Conservation (phyloP, 2,329 filamentous ascomycete genomes). For the Curvularia sp. region DNA sequence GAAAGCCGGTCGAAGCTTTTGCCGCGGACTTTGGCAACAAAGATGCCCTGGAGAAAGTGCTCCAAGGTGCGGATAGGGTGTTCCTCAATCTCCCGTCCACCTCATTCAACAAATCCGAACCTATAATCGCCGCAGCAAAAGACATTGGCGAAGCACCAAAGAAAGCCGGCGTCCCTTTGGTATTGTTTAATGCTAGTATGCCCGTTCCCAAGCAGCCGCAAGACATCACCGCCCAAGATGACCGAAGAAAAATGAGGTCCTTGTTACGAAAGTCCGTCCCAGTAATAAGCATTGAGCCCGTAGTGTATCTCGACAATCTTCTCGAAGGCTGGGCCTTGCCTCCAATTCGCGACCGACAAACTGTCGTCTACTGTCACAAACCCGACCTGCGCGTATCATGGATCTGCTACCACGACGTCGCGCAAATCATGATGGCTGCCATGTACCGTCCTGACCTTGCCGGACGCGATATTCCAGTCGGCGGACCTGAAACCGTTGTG, state of each 20-base stretch:
- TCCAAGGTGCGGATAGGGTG: constrained; percentile 29
- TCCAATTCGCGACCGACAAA: constrained; percentile 45
- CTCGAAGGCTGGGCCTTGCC: constrained; percentile 51
- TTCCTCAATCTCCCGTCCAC: constrained; percentile 42
- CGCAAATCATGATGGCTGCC: constrained; percentile 50
- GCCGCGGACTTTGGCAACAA: constrained; percentile 34
- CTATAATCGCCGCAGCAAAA: constrained; percentile 33
- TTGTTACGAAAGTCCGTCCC: constrained; percentile 44
- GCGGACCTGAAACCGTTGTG: constrained; percentile 47
- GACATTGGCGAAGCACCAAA: constrained; percentile 31
- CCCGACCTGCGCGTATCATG: constrained; percentile 48
- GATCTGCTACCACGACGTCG: constrained; percentile 53
- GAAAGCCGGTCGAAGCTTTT: constrained; percentile 24
- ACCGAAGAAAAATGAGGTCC: constrained; percentile 40
- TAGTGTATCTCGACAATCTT: constrained; percentile 51
- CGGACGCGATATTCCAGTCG: constrained; percentile 46
- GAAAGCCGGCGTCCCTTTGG: constrained; percentile 21
- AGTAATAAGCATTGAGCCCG: constrained; percentile 48
- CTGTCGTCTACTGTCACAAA: constrained; percentile 52
- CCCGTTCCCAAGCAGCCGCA: constrained; percentile 31
- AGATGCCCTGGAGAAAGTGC: constrained; percentile 20
- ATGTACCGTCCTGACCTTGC: constrained; percentile 45
- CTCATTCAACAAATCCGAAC: constrained; percentile 36
- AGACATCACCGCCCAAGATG: constrained; percentile 40
- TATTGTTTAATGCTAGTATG: constrained; percentile 44